Percentiles rank a stretch among this genome's conserved stretches.
phyloP scores from a whole-genome alignment of 1,139 yeast species.

The Pichia sp. region DNA sequence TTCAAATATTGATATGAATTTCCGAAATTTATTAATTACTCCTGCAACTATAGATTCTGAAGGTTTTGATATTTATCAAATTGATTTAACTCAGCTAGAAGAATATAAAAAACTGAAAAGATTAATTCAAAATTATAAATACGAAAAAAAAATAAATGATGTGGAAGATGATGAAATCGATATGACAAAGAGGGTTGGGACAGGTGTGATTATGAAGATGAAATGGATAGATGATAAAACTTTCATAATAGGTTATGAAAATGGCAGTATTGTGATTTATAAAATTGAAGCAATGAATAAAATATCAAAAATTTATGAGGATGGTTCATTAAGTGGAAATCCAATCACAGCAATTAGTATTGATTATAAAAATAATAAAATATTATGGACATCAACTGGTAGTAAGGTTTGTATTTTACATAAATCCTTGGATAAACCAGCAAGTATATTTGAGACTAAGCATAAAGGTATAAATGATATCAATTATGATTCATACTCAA shows the following conservation, averaged over 20 bases:
- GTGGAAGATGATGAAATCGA: conserved; percentile 8
- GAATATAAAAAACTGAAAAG: conserved; percentile 24
- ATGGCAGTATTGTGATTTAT: conserved; percentile 44
- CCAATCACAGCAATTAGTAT: conserved; percentile 36
- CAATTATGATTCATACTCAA: conserved; percentile 8
- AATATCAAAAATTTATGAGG: conserved; percentile 28
- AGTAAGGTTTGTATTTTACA: conserved; percentile 18
- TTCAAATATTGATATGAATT: conserved; percentile 39
- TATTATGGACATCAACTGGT: conserved; percentile 38
- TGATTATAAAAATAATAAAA: conserved; percentile 14
- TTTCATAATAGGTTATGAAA: conserved; percentile 49
- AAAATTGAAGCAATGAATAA: conserved; percentile 18
- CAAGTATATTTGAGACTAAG: conserved; percentile 14
- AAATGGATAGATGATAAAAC: conserved; percentile 28
- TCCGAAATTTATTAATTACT: conserved; percentile 33
- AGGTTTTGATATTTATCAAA: conserved; percentile 44
- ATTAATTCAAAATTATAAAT: conserved; percentile 19
- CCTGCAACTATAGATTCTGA: conserved; percentile 51
- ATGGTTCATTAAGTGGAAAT: conserved; percentile 36
- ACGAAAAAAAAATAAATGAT: not conserved
- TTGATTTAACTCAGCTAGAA: conserved; percentile 21
- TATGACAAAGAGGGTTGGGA: conserved; percentile 22
- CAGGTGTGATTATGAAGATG: conserved; percentile 52
- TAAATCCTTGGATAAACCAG: not conserved
- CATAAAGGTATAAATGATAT: conserved; percentile 28